These are phyloP conservation scores for Boletus tomentosulus DNA, from an alignment of 768 basidiomycete species.

Conservation along the genomic window DNA sequence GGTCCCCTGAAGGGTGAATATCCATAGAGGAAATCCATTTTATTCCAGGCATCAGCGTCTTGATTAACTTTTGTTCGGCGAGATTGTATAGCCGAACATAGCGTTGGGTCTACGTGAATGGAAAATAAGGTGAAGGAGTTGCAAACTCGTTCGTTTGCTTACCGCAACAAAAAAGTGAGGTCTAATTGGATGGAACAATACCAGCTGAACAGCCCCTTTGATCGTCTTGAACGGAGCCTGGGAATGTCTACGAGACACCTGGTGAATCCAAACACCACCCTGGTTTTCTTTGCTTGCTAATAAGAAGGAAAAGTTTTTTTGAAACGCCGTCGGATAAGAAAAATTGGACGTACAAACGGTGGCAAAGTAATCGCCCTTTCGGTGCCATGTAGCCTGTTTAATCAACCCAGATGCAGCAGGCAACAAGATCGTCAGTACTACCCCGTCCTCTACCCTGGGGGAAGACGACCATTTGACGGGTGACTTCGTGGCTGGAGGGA, in stretches of 20 bases:
- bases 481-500: conserved; percentile 58
- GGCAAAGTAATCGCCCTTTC: conserved; percentile 91
- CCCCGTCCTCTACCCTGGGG: conserved; percentile 41
- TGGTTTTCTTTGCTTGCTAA: conserved; percentile 65
- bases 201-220: conserved; percentile 84
- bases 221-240: conserved; percentile 98
- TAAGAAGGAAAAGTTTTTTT: conserved; percentile 3
- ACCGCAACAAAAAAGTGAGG: conserved; percentile 98
- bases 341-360: conserved; percentile 76
- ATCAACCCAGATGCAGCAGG: conserved; percentile 65
- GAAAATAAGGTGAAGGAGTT: conserved; percentile 10
- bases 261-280: conserved; percentile 93
- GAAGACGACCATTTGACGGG: conserved; percentile 67
- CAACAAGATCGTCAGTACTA: conserved; percentile 58
- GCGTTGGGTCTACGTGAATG: conserved; percentile 74
- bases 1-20: conserved; percentile 92
- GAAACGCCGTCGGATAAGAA: conserved; percentile 4
- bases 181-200: conserved; percentile 91
- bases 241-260: conserved; percentile 87
- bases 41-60: conserved; percentile 92
- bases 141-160: conserved; percentile 31
- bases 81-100: conserved; percentile 95
- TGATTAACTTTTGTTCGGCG: conserved; percentile 87
- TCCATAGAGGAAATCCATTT: conserved; percentile 98
- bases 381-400: conserved; percentile 88